Conservation (phyloP, 2,329 filamentous ascomycete species). For the Colletotrichum neosansevieriae region DNA sequence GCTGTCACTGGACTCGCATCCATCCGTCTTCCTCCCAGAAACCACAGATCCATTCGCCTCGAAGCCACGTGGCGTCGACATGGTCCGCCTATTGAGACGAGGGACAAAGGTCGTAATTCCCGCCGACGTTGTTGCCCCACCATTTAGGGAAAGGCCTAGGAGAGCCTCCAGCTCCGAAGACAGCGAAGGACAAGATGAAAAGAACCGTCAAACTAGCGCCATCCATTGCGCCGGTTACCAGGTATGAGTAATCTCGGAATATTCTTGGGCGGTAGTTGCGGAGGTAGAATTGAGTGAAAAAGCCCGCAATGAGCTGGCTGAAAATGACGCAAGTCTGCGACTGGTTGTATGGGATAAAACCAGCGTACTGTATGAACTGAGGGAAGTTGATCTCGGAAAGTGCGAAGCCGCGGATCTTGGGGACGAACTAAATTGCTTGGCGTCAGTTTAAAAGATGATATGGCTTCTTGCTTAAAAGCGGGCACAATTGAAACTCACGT, state of each 20-base stretch:
- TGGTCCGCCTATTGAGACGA: neutral
- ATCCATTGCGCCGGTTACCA: slow-evolving; percentile 65
- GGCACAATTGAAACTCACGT: slow-evolving; percentile 48
- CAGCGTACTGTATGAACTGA: slow-evolving; percentile 66
- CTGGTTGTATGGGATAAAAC: slow-evolving; percentile 66
- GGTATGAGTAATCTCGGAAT: slow-evolving; percentile 66
- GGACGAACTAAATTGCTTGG: slow-evolving; percentile 53
- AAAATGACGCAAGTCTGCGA: slow-evolving; percentile 67
- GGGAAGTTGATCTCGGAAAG: slow-evolving; percentile 62
- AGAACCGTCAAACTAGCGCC: slow-evolving; percentile 61
- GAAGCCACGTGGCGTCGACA: too few relatives aligned
- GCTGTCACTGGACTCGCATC: too few relatives aligned
- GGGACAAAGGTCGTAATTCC: slow-evolving; percentile 63
- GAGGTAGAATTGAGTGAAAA: slow-evolving; percentile 64
- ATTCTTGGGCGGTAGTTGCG: slow-evolving; percentile 64
- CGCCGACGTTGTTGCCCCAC: slow-evolving; percentile 66
- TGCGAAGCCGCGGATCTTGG: slow-evolving; percentile 57
- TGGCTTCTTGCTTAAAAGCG: neutral
- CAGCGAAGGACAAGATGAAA: slow-evolving; percentile 67
- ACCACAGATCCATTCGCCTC: too few relatives aligned
- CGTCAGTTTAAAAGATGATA: neutral
- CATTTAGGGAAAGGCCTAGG: slow-evolving; percentile 61
- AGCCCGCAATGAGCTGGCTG: slow-evolving; percentile 58
- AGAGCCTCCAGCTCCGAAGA: slow-evolving; percentile 63
- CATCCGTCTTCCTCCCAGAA: too few relatives aligned